Conservation (phyloP, 2,329 filamentous ascomycete species). For the Fusarium liriodendri region DNA sequence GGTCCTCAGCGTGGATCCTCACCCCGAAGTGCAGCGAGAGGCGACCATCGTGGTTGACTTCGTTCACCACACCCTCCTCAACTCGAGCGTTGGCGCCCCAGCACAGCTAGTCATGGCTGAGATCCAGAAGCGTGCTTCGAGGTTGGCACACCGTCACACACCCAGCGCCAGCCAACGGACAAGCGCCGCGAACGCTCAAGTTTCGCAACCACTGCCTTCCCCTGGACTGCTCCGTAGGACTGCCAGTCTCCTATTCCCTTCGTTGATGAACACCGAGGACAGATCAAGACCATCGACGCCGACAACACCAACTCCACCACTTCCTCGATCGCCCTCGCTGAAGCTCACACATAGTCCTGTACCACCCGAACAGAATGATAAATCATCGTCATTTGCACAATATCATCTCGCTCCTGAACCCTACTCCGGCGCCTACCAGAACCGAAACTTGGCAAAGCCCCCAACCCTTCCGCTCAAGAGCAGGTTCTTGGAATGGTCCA, state of each 20-base stretch:
- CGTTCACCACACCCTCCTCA: constrained; percentile 80
- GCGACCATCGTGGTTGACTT: constrained; percentile 89
- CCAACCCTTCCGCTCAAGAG: constrained; percentile 82
- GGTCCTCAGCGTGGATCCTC: constrained; percentile 91
- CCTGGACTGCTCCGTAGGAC: constrained; percentile 72
- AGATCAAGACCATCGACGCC: constrained; percentile 51
- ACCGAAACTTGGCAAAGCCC: constrained; percentile 67
- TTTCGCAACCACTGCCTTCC: constrained; percentile 60
- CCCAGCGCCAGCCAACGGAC: constrained; percentile 56
- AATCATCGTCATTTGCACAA: constrained; percentile 67
- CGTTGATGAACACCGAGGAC: constrained; percentile 64
- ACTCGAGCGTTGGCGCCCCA: constrained; percentile 78
- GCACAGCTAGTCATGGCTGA: constrained; percentile 81
- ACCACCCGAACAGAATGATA: constrained; percentile 81
- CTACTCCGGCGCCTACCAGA: constrained; percentile 78
- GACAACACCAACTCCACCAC: constrained; percentile 39
- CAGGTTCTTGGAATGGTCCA: constrained; percentile 93
- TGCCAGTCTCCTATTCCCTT: constrained; percentile 71
- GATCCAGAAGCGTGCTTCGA: constrained; percentile 65
- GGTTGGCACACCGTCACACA: constrained; percentile 59
- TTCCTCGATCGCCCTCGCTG: constrained; percentile 47
- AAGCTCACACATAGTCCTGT: constrained; percentile 56
- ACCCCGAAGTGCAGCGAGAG: constrained; percentile 90
- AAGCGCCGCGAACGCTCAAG: constrained; percentile 52
- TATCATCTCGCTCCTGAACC: constrained; percentile 84